These are phyloP conservation scores for Aspergillus incahuasiensis DNA, from an alignment of 495 filamentous ascomycete genomes.

Conservation along the genomic window DNA sequence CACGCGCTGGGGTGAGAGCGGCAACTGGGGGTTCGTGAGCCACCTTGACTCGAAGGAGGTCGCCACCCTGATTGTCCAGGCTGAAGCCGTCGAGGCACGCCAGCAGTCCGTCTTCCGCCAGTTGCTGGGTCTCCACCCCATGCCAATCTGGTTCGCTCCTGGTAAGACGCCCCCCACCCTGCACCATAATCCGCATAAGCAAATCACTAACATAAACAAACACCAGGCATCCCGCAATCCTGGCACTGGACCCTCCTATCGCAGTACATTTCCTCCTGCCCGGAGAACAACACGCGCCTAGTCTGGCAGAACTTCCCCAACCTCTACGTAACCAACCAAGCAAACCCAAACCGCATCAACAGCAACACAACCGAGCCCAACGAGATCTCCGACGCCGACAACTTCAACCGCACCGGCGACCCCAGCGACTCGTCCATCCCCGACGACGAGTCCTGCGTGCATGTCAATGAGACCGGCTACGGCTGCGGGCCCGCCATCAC, in stretches of 20 bases:
- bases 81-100: conserved; percentile 77
- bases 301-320: conserved; percentile 87
- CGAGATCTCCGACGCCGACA: conserved; percentile 18
- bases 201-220: not conserved
- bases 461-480: conserved; percentile 44
- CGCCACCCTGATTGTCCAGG: conserved; percentile 65
- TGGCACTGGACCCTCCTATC: not conserved
- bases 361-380: conserved; percentile 46
- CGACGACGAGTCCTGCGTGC: conserved; percentile 44
- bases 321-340: conserved; percentile 69
- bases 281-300: conserved; percentile 66
- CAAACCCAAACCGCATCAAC: conserved; percentile 57
- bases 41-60: conserved; percentile 79
- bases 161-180: not conserved
- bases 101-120: conserved; percentile 51
- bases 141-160: not conserved
- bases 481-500: conserved; percentile 60
- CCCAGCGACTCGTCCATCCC: conserved; percentile 15
- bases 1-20: conserved; percentile 75
- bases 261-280: conserved; percentile 48
- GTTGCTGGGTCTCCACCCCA: not conserved
- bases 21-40: conserved; percentile 78
- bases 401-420: not conserved
- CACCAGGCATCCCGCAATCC: not conserved
- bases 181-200: not conserved